Evolutionary conservation across 495 filamentous ascomycete genomes (phyloP).

Genomic region (Friedmanniomyces endolithicus): DNA sequence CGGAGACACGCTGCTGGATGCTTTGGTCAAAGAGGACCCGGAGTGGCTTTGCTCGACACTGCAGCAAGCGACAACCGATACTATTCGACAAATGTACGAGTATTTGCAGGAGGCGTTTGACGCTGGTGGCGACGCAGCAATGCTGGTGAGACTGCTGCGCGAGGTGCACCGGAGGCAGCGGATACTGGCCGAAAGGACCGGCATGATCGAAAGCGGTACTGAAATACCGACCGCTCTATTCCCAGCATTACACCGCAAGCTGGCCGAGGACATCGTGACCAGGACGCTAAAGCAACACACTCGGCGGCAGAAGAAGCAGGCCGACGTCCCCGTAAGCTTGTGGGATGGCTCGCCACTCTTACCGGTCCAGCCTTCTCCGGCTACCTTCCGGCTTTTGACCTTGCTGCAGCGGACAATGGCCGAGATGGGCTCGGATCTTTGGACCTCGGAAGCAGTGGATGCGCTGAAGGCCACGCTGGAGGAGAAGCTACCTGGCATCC

Average conservation of each 20-base stretch:
- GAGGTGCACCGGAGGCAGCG: constrained; percentile 60
- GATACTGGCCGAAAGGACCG: constrained; percentile 10
- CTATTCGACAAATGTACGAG: constrained; percentile 47
- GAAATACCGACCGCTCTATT: neutral
- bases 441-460: constrained; percentile 58
- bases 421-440: constrained; percentile 60
- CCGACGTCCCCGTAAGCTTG: constrained; percentile 24
- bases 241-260: constrained; percentile 16
- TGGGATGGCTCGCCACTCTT: constrained; percentile 70
- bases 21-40: constrained; percentile 64
- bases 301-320: neutral
- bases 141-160: constrained; percentile 63
- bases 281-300: neutral
- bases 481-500: constrained; percentile 24
- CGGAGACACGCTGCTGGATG: constrained; percentile 48
- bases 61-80: constrained; percentile 40
- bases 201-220: neutral
- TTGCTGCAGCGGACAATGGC: constrained; percentile 55
- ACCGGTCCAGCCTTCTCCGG: constrained; percentile 71
- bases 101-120: constrained; percentile 40
- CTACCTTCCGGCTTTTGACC: constrained; percentile 61
- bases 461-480: constrained; percentile 42
- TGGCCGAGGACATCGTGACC: constrained; percentile 6
- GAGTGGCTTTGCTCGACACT: constrained; percentile 49
- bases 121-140: constrained; percentile 38